Percentiles rank a stretch among this genome's conserved stretches.
Conservation (phyloP, 2,329 filamentous ascomycete species). For the Fusarium avenaceum region DNA sequence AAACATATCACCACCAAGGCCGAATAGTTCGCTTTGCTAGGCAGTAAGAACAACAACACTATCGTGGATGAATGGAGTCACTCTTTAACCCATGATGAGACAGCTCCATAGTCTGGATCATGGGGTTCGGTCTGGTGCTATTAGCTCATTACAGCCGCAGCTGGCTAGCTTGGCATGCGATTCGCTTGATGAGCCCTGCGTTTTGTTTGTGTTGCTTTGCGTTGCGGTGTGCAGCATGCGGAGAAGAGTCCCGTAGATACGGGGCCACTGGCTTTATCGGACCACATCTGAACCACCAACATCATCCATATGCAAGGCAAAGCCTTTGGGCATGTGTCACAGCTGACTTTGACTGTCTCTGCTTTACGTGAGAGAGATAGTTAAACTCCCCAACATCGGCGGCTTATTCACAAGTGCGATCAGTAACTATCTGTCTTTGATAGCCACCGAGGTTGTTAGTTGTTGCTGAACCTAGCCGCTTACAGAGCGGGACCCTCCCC, state of each 20-base stretch:
- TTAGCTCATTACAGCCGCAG: conserved; percentile 36
- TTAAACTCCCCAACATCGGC: too few species aligned
- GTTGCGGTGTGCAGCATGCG: conserved; percentile 39
- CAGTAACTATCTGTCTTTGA: background rate
- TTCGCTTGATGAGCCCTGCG: conserved; percentile 23
- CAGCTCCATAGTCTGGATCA: conserved; percentile 21
- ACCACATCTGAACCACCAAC: conserved; percentile 26
- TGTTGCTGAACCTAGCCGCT: conserved; percentile 7
- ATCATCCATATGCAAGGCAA: conserved; percentile 4
- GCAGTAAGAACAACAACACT: conserved; percentile 17
- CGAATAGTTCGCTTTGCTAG: background rate
- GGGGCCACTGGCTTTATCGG: conserved; percentile 30
- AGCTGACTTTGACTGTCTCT: conserved; percentile 2
- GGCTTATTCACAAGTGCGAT: too few species aligned
- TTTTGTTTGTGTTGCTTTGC: conserved; percentile 24
- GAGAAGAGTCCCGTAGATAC: conserved; percentile 26
- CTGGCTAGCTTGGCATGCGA: conserved; percentile 30
- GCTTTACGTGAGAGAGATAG: background rate
- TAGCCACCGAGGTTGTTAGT: conserved; percentile 3
- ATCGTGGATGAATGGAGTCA: conserved; percentile 12
- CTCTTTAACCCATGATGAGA: conserved; percentile 5
- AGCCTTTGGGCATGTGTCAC: conserved; percentile 9
- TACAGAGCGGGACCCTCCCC: conserved; percentile 5
- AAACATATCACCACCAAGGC: background rate
- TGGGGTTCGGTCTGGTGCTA: conserved; percentile 19